Base-by-base conservation (phyloP, 352 stramenopile species). In the Phytopythium chamaehyphon region DNA sequence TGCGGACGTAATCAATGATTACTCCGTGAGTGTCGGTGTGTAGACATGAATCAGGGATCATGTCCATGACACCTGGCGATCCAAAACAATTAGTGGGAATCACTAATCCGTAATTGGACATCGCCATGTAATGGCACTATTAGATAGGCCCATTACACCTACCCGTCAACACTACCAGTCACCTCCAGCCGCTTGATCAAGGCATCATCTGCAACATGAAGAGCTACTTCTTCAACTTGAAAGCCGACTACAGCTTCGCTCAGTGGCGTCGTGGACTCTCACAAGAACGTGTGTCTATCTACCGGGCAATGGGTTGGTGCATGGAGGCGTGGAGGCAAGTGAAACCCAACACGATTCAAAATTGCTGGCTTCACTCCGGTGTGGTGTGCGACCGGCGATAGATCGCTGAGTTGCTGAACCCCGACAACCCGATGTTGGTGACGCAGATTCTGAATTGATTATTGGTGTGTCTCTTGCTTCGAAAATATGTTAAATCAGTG, bases 121-220 rank as follows among this genome's bases (percentile, higher is more conserved):
- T n/a, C n/a, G n/a, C n/a, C n/a, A n/a, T n/a, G n/a, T n/a, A n/a
- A n/a, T 19, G 14, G 18, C 19, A 3, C 15, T 9, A 21, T 22
- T 54, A 54, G 15, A 35, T 54, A 2, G 18, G 47, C 5, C 47
- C 45, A 8, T 33, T 46, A 14, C 31, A 38, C 26, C 36, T 54
- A 14, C 47, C 36, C 6, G 45, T 46, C 35, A 46, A 54, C 36
- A 52, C 46, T 7, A 52, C 46, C 16, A 43, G 31, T 12, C 15
- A 24, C n/a, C 1, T 44, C 2, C 46, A 52, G 21, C 31, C 46
- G 3, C 31, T 52, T 9, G 33, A 52, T n/a, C 46, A 52, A 43
- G 31, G 46, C 6, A 44, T 52, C 23, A 52, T 52, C 8, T 16
- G 8, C 18, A 42, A 22, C 8, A 22, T 40, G 12, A 52, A 52